A percentile compares a stretch with the other conserved stretches of the same genome.
phyloP scores from a whole-genome alignment of 345 rosid genomes.

The Psidium guajava region DNA sequence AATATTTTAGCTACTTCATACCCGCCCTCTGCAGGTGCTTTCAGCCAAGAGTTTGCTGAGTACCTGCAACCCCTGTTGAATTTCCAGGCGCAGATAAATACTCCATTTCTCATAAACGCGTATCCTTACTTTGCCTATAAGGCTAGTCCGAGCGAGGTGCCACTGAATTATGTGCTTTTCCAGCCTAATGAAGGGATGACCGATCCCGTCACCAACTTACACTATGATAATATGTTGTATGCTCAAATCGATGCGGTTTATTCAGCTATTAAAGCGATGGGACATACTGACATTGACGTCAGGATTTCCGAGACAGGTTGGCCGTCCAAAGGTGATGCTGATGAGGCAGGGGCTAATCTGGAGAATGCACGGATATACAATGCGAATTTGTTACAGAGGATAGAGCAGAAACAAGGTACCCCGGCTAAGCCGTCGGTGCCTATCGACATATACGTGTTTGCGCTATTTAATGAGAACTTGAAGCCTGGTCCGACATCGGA shows the following conservation, averaged over 20 bases:
- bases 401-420: constrained; percentile 50
- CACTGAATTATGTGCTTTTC: constrained; percentile 66
- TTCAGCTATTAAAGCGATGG: constrained; percentile 65
- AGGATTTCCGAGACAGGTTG: constrained; percentile 92
- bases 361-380: constrained; percentile 74
- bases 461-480: constrained; percentile 81
- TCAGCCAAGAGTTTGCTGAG: constrained; percentile 38
- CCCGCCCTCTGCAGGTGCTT: constrained; percentile 73
- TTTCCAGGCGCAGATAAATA: constrained; percentile 51
- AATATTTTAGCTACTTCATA: constrained; percentile 40
- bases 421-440: constrained; percentile 76
- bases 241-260: constrained; percentile 94
- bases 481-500: constrained; percentile 86
- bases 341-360: constrained; percentile 65
- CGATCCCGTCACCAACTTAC: constrained; percentile 52
- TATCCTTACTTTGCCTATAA: constrained; percentile 88
- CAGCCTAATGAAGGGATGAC: constrained; percentile 57
- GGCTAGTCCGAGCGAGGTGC: constrained; percentile 35
- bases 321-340: constrained; percentile 81
- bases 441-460: constrained; percentile 60
- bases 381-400: constrained; percentile 43
- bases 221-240: constrained; percentile 85
- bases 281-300: constrained; percentile 52
- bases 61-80: constrained; percentile 45
- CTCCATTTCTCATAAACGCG: constrained; percentile 79